Evolutionary conservation across 768 basidiomycete species (phyloP), one percentile per base, ranked within the genome.

Genomic region (Obba rivulosa): DNA sequence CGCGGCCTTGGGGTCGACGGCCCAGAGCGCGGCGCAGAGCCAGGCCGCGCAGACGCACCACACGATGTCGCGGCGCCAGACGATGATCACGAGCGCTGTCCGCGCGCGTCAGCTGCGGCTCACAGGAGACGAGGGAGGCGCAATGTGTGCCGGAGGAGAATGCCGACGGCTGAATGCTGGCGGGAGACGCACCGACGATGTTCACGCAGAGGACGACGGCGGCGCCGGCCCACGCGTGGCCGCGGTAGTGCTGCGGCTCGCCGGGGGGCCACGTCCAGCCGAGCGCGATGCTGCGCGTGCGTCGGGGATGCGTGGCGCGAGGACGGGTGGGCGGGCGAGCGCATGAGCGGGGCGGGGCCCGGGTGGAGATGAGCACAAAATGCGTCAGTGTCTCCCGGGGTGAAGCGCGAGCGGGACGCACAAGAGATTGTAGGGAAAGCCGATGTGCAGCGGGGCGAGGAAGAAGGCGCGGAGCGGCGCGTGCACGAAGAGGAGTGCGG

Each of bases 381-480:
- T n/a, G n/a, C n/a, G n/a, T n/a, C n/a, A n/a, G 41, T 5, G 4
- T 24, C 7, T 4, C 41, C 5, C 21, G 23, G 21, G 8, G 24
- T 10, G 14, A 18, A 43, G 37, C 24, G 14, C 2, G 7, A 25
- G 39, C 17, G 25, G 21, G 28, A 43, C 4, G n/a, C 51, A 76
- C 73, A 85, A 82, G 13, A 83, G 73, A 35, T 74, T 77, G 53
- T 81, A 78, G 0, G 78, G 74, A 51, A 90, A 82, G 49, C 86
- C 67, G 31, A 86, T 67, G 3, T 66, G 66, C 22, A 84, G 62
- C 2, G 80, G 77, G 2, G 83, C 51, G 10, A 69, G 57, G 46
- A 73, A 59, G 59, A 85, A 85, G 50, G 91, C 82, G 2, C 88
- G 75, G 45, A 95, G 71, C 0, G 94, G 94, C 0, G 88, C 87